phyloP scores from a whole-genome alignment of 768 basidiomycete genomes.

The Phaffia australis region DNA sequence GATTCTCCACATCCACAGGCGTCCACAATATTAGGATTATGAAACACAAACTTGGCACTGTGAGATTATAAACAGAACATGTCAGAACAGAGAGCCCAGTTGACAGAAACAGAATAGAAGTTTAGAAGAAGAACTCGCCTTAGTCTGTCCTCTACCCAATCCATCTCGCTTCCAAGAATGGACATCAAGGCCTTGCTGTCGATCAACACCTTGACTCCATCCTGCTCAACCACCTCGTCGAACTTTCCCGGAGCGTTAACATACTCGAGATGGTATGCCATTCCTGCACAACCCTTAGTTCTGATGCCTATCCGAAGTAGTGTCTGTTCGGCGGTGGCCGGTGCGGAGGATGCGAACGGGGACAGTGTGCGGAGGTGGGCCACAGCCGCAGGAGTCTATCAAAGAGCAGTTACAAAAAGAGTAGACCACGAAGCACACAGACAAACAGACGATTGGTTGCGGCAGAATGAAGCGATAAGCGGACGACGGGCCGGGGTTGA shows the following conservation, averaged over 20 bases:
- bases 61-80: neutral
- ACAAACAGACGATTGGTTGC: too few relatives aligned
- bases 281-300: conserved; percentile 93
- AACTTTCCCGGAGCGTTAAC: conserved; percentile 80
- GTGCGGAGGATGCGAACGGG: conserved; percentile 44
- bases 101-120: neutral
- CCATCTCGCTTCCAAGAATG: conserved; percentile 98
- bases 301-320: conserved; percentile 89
- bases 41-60: conserved; percentile 31
- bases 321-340: conserved; percentile 68
- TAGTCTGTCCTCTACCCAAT: conserved; percentile 86
- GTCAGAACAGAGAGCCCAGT: neutral
- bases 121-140: conserved; percentile 48
- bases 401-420: too few relatives aligned
- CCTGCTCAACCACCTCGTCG: conserved; percentile 93
- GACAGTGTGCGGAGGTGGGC: conserved; percentile 48
- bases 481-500: conserved; percentile 1
- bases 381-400: conserved; percentile 69
- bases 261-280: conserved; percentile 85
- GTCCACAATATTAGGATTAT: conserved; percentile 27
- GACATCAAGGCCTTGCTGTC: conserved; percentile 95
- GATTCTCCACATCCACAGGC: conserved; percentile 26
- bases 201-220: conserved; percentile 83
- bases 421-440: neutral
- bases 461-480: neutral